These are phyloP conservation scores for Candida maesae DNA, from an alignment of 805 yeast genomes.

Conservation along the genomic window DNA sequence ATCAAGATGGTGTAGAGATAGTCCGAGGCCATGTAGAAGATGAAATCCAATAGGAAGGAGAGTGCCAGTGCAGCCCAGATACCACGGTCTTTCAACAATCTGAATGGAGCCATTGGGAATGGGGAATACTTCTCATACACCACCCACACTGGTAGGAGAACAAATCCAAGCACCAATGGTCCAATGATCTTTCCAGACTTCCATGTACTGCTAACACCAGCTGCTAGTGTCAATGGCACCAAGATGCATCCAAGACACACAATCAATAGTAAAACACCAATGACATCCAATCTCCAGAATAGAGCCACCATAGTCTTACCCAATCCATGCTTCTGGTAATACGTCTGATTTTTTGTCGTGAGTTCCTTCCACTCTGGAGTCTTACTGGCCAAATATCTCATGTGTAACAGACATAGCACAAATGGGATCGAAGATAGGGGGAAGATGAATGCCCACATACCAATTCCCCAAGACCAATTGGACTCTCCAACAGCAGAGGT, in stretches of 20 bases:
- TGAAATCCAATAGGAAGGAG: conserved; percentile 54
- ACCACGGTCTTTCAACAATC: conserved; percentile 61
- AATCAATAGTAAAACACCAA: conserved; percentile 56
- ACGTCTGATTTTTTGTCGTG: conserved; percentile 34
- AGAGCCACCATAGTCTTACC: conserved; percentile 28
- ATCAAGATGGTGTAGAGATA: conserved; percentile 62
- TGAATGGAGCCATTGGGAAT: conserved; percentile 61
- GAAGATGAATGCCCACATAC: conserved; percentile 76
- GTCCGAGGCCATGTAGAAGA: conserved; percentile 68
- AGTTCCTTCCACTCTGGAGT: conserved; percentile 47
- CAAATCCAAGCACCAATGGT: conserved; percentile 66
- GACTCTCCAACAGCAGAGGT: conserved; percentile 31
- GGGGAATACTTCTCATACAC: conserved; percentile 59
- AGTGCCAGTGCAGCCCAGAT: conserved; percentile 65
- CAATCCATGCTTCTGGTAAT: conserved; percentile 35
- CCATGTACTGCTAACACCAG: conserved; percentile 58
- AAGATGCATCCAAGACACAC: conserved; percentile 60
- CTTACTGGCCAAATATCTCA: conserved; percentile 49
- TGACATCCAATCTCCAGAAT: conserved; percentile 62
- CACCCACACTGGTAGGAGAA: conserved; percentile 51
- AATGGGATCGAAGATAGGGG: conserved; percentile 65
- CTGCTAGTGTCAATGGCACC: conserved; percentile 74
- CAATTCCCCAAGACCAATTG: conserved; percentile 71
- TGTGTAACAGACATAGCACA: conserved; percentile 48
- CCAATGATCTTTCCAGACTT: conserved; percentile 58